Conservation (phyloP, 768 basidiomycete species). For the Paxillus ammoniavirescens region DNA sequence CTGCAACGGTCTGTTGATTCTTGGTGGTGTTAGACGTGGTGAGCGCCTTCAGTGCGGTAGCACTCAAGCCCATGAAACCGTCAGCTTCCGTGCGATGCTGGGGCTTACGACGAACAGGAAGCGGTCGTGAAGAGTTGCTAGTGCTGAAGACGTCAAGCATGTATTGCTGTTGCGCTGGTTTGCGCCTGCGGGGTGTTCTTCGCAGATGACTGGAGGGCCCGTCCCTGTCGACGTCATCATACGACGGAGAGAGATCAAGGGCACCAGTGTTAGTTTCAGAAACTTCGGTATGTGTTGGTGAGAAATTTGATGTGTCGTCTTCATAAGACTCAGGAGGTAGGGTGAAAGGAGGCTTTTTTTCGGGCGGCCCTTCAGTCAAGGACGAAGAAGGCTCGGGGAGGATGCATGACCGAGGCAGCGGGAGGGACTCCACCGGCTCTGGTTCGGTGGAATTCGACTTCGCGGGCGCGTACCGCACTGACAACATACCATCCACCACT, state of each 20-base stretch:
- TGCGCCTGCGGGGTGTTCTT: constrained; percentile 53
- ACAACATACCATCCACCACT: constrained; percentile 37
- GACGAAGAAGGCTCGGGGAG: constrained; percentile 27
- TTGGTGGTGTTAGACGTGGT: constrained; percentile 69
- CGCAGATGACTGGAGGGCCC: constrained; percentile 29
- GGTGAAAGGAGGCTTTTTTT: background rate
- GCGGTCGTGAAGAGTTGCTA: constrained; percentile 26
- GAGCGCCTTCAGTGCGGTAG: constrained; percentile 64
- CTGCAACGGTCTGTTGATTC: constrained; percentile 66
- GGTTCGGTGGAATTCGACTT: constrained; percentile 14
- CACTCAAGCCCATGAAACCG: constrained; percentile 64
- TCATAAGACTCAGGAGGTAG: background rate
- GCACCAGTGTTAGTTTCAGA: constrained; percentile 12
- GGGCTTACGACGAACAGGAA: constrained; percentile 45
- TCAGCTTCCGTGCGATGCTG: constrained; percentile 35
- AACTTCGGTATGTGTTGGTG: background rate
- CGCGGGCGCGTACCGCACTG: constrained; percentile 23
- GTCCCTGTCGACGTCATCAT: constrained; percentile 9
- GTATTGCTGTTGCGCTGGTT: constrained; percentile 34
- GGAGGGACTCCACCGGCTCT: constrained; percentile 1
- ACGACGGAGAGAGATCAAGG: constrained; percentile 4
- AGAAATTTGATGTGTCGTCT: background rate
- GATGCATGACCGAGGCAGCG: constrained; percentile 6
- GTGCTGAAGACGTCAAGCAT: constrained; percentile 39
- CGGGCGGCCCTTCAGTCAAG: constrained; percentile 14